Evolutionary conservation across 768 basidiomycete species (phyloP).

Genomic region (Boletales sp.): DNA sequence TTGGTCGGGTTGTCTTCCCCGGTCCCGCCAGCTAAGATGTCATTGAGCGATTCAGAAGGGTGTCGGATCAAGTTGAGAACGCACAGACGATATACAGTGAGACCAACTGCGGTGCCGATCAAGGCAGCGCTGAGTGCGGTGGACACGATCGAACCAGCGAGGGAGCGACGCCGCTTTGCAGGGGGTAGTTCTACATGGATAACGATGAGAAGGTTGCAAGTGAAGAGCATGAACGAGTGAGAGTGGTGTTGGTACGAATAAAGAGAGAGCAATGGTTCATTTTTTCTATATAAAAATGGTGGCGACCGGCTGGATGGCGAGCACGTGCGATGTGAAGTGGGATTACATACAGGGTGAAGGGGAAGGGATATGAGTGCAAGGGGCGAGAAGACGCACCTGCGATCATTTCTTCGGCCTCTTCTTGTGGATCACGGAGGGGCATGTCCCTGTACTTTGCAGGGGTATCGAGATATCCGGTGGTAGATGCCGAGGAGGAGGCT

Average conservation of each 20-base stretch:
- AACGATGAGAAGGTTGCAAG: conserved; percentile 40
- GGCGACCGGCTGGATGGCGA: conserved; percentile 8
- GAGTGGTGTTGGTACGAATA: conserved; percentile 5
- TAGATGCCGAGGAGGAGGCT: conserved; percentile 48
- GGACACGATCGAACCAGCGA: conserved; percentile 80
- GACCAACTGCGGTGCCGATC: conserved; percentile 81
- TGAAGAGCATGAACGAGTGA: conserved; percentile 29
- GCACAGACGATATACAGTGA: conserved; percentile 84
- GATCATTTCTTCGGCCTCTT: conserved; percentile 45
- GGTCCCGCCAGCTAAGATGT: conserved; percentile 65
- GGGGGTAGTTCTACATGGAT: conserved; percentile 70
- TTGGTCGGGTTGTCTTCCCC: conserved; percentile 53
- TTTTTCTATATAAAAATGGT: conserved; percentile 12
- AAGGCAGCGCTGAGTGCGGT: conserved; percentile 83
- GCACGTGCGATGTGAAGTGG: conserved; percentile 8
- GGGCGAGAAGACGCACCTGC: conserved; percentile 36
- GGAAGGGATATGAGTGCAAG: conserved; percentile 21
- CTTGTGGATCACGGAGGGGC: conserved; percentile 26
- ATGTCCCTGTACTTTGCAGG: conserved; percentile 57
- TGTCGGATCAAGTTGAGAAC: conserved; percentile 26
- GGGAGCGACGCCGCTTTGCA: conserved; percentile 73
- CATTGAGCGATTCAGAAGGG: conserved; percentile 1
- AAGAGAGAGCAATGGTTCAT: conserved; percentile 11
- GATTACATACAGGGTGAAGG: conserved; percentile 14
- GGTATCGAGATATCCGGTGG: conserved; percentile 65